Base-by-base conservation (phyloP, 768 basidiomycete species). In the Xerocomus potaroensis region DNA sequence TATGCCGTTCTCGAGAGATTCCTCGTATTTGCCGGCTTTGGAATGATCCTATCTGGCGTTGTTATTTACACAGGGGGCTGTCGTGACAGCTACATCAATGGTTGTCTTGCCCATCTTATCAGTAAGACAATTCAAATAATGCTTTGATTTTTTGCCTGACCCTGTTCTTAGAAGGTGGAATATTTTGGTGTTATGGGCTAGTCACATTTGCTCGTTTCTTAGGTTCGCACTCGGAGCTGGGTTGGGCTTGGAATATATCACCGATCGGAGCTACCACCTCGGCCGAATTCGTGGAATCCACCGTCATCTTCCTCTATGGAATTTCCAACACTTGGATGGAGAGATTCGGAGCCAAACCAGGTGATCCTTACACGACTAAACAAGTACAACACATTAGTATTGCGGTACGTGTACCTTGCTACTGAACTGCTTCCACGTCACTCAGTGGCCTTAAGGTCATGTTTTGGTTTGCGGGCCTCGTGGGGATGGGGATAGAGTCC, bases 281-380 rank as follows among this genome's bases (percentile, higher is more conserved):
- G 7, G 87, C 83, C 5, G 89, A 91, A 63, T 84, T 89, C 44
- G 73, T 83, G 47, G 90, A 92, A 66, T 89, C 84, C 0, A 59
- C 73, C 9, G 76, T 91, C 42, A 93, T 97, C 57, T 94, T 94
- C 68, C 27, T 82, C 0, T 98, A 97, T 61, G 94, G 94, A 8
- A 73, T 79, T 27, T 86, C 91, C 34, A 95, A 98, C 62, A 91
- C 87, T 14, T 98, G 91, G 91, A 91, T 97, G 89, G 95, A 98
- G 68, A 79, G 95, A 33, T 89, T 95, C 54, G 94, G 93, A 3
- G 88, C 84, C 1, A 68, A 76, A 14, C 69, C 86, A 0, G 90
- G 88, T 12, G 84, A 85, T 60, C 88, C 93, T 12, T 95, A 78
- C 69, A 87, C 88, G 2, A 87, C 91, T 21, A 95, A 92, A 65